Evolutionary conservation across 345 rosid genomes (phyloP).

Genomic region (Raphanus raphanistrum): DNA sequence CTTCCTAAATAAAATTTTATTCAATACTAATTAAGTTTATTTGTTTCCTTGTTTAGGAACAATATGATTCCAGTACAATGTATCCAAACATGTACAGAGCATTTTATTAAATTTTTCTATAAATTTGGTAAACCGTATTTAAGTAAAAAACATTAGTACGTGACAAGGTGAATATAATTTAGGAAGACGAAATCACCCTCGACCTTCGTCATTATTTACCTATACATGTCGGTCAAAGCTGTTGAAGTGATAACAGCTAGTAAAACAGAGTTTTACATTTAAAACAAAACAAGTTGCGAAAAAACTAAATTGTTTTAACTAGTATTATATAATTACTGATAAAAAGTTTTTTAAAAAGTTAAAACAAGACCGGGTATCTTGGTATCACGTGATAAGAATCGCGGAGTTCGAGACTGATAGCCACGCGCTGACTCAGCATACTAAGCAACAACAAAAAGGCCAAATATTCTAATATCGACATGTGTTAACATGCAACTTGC

Average conservation of each 20-base stretch:
- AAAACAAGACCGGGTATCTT: neutral
- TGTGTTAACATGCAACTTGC: neutral
- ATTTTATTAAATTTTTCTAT: neutral
- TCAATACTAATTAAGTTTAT: neutral
- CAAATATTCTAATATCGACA: neutral
- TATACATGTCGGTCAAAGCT: neutral
- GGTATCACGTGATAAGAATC: neutral
- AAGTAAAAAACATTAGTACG: neutral
- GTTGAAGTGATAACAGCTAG: neutral
- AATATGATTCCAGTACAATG: neutral
- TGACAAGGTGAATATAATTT: neutral
- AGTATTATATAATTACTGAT: neutral
- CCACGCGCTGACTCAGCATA: constrained; percentile 1
- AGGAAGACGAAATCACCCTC: neutral
- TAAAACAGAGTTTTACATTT: neutral
- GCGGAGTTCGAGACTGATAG: neutral
- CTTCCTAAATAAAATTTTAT: neutral
- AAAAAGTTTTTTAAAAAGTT: neutral
- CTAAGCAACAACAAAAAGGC: neutral
- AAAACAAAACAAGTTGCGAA: neutral
- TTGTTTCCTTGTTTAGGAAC: neutral
- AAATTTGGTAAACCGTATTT: neutral
- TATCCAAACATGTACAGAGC: neutral
- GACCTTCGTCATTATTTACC: neutral
- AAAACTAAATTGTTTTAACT: neutral